A percentile compares a stretch with the other conserved stretches of the same genome.
Evolutionary conservation across 257 asterid species (phyloP).

Genomic region (Buddleja alternifolia): DNA sequence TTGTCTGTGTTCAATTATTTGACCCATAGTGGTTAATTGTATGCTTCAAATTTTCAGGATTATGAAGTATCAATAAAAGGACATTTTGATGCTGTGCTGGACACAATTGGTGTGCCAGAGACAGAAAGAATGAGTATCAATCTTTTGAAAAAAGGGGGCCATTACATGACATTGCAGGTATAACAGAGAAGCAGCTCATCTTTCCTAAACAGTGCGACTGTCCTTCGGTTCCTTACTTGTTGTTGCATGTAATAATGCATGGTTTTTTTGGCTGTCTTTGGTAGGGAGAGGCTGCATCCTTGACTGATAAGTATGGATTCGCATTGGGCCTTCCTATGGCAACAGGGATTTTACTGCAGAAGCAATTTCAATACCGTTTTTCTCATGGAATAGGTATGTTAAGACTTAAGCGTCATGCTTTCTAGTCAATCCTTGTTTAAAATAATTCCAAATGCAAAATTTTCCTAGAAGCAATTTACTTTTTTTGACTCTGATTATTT

Average conservation of each 20-base stretch:
- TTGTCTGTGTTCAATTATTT: neutral
- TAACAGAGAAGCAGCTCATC: neutral
- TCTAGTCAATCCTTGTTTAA: neutral
- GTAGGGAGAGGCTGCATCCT: constrained; percentile 95
- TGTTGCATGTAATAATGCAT: neutral
- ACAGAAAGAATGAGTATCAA: constrained; percentile 75
- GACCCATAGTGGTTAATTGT: constrained; percentile 7
- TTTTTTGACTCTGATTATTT: neutral
- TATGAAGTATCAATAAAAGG: constrained; percentile 73
- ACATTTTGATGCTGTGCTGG: constrained; percentile 89
- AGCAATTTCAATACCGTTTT: constrained; percentile 75
- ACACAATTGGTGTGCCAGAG: constrained; percentile 87
- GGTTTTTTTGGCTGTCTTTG: constrained; percentile 30
- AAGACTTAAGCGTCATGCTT: neutral
- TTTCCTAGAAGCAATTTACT: neutral
- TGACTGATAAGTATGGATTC: constrained; percentile 78
- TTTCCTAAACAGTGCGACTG: neutral
- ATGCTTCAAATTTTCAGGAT: constrained; percentile 50
- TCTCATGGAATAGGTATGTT: constrained; percentile 87
- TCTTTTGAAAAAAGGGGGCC: constrained; percentile 91
- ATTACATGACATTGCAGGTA: constrained; percentile 98
- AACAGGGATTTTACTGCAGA: constrained; percentile 61
- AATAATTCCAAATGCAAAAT: neutral
- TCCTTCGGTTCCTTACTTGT: neutral
- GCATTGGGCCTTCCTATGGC: constrained; percentile 80